Conservation (phyloP, 2,329 filamentous ascomycete genomes). For the Simplicillium sp. region DNA sequence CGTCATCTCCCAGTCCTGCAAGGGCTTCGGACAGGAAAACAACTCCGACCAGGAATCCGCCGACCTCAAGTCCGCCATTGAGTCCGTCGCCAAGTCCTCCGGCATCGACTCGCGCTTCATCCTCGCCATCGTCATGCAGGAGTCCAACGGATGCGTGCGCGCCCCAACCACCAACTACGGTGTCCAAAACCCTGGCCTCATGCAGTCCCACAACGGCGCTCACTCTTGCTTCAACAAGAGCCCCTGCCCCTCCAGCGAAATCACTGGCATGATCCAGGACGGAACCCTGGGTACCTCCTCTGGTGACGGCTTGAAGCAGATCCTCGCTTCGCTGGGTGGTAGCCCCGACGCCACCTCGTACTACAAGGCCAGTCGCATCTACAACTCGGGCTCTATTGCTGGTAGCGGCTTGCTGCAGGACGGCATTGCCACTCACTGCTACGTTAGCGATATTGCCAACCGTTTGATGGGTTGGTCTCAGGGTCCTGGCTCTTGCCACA, state of each 20-base stretch:
- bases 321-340: slow-evolving; percentile 17
- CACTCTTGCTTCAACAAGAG: slow-evolving; percentile 22
- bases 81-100: slow-evolving; percentile 15
- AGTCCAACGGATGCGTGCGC: slow-evolving; percentile 33
- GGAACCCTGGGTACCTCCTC: slow-evolving; percentile 28
- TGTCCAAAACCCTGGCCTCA: slow-evolving; percentile 31
- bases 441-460: slow-evolving; percentile 36
- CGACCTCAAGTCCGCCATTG: slow-evolving; percentile 20
- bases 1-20: slow-evolving; percentile 11
- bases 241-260: slow-evolving; percentile 14
- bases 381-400: slow-evolving; percentile 35
- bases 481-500: slow-evolving; percentile 1
- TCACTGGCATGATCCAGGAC: slow-evolving; percentile 24
- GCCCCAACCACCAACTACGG: slow-evolving; percentile 27
- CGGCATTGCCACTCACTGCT: slow-evolving; percentile 37
- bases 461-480: slow-evolving; percentile 4
- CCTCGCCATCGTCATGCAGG: slow-evolving; percentile 33
- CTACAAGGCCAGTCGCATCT: slow-evolving; percentile 36
- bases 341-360: slow-evolving; percentile 22
- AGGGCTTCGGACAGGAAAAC: slow-evolving; percentile 5
- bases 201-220: slow-evolving; percentile 25
- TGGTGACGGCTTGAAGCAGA: slow-evolving; percentile 31
- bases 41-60: slow-evolving; percentile 11
- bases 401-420: slow-evolving; percentile 22
- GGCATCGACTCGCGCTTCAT: slow-evolving; percentile 29